phyloP scores from a whole-genome alignment of 805 yeast species.

The Metschnikowia peoriensis region DNA sequence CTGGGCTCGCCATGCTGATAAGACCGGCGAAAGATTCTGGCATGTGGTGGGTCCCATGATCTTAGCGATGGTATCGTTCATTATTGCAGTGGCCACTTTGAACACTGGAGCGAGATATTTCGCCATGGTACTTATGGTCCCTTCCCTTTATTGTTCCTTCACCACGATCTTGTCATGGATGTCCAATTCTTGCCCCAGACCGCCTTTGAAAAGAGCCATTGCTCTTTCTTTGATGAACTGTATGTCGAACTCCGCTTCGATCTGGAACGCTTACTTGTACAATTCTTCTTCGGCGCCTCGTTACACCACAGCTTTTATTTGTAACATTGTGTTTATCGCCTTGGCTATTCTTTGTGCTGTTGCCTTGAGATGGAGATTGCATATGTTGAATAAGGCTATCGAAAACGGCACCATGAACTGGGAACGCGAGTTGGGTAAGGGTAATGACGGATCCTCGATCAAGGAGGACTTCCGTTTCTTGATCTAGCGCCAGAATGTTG shows the following conservation, averaged over 20 bases:
- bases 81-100: conserved; percentile 48
- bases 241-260: conserved; percentile 53
- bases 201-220: conserved; percentile 58
- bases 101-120: conserved; percentile 58
- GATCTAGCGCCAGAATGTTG: no score
- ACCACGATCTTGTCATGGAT: conserved; percentile 54
- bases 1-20: conserved; percentile 57
- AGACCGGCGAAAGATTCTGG: conserved; percentile 52
- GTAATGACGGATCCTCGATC: conserved; percentile 41
- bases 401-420: conserved; percentile 48
- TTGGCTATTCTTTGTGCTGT: conserved; percentile 40
- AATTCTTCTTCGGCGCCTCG: conserved; percentile 46
- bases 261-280: conserved; percentile 54
- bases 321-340: conserved; percentile 48
- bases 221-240: conserved; percentile 58
- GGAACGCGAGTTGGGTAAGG: conserved; percentile 48
- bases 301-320: conserved; percentile 45
- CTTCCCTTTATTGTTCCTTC: conserved; percentile 53
- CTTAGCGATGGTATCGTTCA: conserved; percentile 44
- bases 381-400: conserved; percentile 40
- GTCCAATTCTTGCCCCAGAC: conserved; percentile 55
- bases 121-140: conserved; percentile 60
- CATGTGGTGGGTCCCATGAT: conserved; percentile 46
- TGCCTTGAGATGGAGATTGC: conserved; percentile 38
- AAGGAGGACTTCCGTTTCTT: conserved; percentile 45